A percentile compares a stretch with the other conserved stretches of the same genome.
Evolutionary conservation across 2,329 filamentous ascomycete genomes (phyloP).

Genomic region (Colletotrichum echinochloae): DNA sequence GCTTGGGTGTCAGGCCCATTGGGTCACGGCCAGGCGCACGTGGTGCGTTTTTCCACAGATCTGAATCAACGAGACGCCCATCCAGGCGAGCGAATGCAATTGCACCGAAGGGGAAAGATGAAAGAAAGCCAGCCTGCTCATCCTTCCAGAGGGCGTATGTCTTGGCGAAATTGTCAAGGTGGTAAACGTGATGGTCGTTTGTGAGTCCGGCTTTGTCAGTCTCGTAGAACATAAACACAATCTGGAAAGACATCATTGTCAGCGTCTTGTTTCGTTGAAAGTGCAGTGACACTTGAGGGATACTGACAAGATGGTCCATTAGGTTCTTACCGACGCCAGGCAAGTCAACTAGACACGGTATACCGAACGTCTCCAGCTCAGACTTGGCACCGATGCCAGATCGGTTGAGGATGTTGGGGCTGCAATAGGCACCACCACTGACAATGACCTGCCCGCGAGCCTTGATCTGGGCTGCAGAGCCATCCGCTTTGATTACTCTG

Average conservation of each 20-base stretch:
- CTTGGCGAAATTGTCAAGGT: conserved; percentile 62
- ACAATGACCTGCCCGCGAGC: conserved; percentile 56
- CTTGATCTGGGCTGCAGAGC: conserved; percentile 50
- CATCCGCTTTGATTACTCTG: conserved; percentile 52
- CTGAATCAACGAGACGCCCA: conserved; percentile 65
- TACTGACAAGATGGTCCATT: conserved; percentile 59
- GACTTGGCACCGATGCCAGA: conserved; percentile 63
- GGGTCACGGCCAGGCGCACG: conserved; percentile 67
- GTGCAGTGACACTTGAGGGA: conserved; percentile 8
- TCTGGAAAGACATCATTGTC: conserved; percentile 47
- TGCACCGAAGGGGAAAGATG: conserved; percentile 72
- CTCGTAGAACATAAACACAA: conserved; percentile 72
- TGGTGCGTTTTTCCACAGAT: conserved; percentile 65
- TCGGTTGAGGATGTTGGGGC: conserved; percentile 63
- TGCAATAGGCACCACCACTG: conserved; percentile 62
- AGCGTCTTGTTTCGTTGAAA: not conserved
- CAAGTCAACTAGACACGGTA: conserved; percentile 56
- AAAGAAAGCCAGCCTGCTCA: conserved; percentile 68
- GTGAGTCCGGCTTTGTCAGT: conserved; percentile 64
- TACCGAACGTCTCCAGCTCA: conserved; percentile 55
- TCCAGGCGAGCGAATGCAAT: conserved; percentile 73
- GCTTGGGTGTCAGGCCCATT: conserved; percentile 67
- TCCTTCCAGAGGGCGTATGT: conserved; percentile 68
- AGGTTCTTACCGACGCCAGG: conserved; percentile 65
- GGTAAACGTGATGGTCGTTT: conserved; percentile 65